Evolutionary conservation across 495 filamentous ascomycete genomes (phyloP).

Genomic region (Halenospora varia): DNA sequence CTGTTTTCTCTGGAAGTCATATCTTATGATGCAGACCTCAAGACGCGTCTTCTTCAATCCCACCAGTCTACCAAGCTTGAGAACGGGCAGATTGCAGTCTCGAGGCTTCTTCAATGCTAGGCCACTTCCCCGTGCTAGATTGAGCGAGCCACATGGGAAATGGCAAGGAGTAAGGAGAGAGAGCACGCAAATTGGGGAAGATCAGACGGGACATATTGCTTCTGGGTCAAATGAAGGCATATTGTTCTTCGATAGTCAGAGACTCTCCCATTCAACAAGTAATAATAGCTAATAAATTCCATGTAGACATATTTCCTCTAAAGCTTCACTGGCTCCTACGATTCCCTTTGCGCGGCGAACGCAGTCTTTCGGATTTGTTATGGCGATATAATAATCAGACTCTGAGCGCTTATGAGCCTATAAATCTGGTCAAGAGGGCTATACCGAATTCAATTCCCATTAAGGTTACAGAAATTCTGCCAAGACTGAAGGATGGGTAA

Average conservation of each 20-base stretch:
- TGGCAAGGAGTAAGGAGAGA: constrained; percentile 25
- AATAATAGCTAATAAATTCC: neutral
- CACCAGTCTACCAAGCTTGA: constrained; percentile 29
- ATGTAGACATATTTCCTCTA: constrained; percentile 76
- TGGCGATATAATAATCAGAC: constrained; percentile 58
- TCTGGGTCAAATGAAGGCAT: constrained; percentile 69
- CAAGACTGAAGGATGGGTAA: constrained; percentile 76
- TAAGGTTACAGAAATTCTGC: constrained; percentile 72
- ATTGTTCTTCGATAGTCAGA: constrained; percentile 84
- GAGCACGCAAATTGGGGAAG: constrained; percentile 44
- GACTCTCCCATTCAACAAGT: neutral
- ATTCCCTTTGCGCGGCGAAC: constrained; percentile 50
- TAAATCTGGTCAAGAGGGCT: constrained; percentile 55
- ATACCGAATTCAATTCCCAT: constrained; percentile 56
- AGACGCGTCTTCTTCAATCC: constrained; percentile 30
- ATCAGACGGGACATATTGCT: constrained; percentile 72
- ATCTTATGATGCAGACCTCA: constrained; percentile 20
- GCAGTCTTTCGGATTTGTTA: constrained; percentile 56
- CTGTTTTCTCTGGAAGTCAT: no score
- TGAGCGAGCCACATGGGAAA: constrained; percentile 1
- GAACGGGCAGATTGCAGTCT: neutral
- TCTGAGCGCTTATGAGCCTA: constrained; percentile 57
- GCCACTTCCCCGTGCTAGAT: neutral
- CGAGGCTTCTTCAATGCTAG: constrained; percentile 15
- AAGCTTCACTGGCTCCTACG: constrained; percentile 65